Conservation (phyloP, 1,139 yeast species). For the Diutina siamensis region DNA sequence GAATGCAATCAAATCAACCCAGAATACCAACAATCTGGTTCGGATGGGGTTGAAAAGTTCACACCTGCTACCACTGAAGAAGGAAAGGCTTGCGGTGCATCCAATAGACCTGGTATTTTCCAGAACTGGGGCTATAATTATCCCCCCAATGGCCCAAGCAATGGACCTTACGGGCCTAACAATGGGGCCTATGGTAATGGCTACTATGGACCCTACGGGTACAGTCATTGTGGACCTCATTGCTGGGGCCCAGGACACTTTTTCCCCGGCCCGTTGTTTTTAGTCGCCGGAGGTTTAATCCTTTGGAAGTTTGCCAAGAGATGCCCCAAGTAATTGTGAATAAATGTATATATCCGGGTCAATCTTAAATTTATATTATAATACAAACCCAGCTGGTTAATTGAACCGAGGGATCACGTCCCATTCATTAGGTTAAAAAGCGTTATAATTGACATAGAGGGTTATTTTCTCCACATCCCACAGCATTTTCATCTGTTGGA, state of each 20-base stretch:
- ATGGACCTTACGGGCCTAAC: too few relatives aligned
- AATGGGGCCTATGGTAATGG: too few relatives aligned
- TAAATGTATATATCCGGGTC: not conserved
- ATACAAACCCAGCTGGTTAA: not conserved
- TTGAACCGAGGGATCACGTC: not conserved
- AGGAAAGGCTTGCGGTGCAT: too few relatives aligned
- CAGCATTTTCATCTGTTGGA: slow-evolving; percentile 34
- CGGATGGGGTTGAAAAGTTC: too few relatives aligned
- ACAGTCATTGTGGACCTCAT: not conserved
- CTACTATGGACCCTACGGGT: not conserved
- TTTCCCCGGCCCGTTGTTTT: not conserved
- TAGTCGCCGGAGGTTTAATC: not conserved
- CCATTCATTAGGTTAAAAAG: not conserved
- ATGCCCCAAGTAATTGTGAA: not conserved
- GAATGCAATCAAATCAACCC: not conserved
- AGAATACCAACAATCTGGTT: too few relatives aligned
- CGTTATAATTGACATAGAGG: slow-evolving; percentile 13
- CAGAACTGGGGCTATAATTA: too few relatives aligned
- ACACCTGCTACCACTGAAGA: too few relatives aligned
- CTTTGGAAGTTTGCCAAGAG: not conserved
- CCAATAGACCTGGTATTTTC: too few relatives aligned
- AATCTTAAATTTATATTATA: not conserved
- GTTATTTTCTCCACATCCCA: slow-evolving; percentile 38
- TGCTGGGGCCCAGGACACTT: not conserved
- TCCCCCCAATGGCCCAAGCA: too few relatives aligned